These are phyloP conservation scores for Suhomyces bolitotheri DNA, from an alignment of 1,139 yeast genomes.

Conservation along the genomic window DNA sequence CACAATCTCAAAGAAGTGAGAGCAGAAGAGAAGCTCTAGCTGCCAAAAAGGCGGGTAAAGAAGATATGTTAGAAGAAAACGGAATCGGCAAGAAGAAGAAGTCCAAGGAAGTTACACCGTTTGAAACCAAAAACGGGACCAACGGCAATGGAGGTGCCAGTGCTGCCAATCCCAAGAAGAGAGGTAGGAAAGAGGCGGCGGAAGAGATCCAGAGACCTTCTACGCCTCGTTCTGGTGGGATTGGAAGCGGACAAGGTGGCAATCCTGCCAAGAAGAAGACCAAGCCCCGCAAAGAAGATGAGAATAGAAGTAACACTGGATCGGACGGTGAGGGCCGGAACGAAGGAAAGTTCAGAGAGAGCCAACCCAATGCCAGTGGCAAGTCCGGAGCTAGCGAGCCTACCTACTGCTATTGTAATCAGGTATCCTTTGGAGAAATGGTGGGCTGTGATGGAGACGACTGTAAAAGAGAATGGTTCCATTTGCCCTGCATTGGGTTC, in stretches of 20 bases:
- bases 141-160: conserved; percentile 4
- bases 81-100: conserved; percentile 31
- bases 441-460: conserved; percentile 96
- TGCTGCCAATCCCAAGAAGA: conserved; percentile 18
- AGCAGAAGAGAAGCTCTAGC: conserved; percentile 90
- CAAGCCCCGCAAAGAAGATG: conserved; percentile 34
- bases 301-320: conserved; percentile 10
- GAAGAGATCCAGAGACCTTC: conserved; percentile 11
- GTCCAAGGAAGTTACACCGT: conserved; percentile 23
- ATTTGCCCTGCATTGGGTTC: conserved; percentile 91
- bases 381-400: conserved; percentile 53
- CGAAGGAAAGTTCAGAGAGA: conserved; percentile 8
- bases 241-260: conserved; percentile 7
- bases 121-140: conserved; percentile 10
- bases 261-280: conserved; percentile 26
- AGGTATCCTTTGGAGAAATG: conserved; percentile 97
- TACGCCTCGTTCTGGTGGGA: conserved; percentile 9
- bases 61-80: conserved; percentile 36
- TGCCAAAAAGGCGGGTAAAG: conserved; percentile 65
- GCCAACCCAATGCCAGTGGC: conserved; percentile 4
- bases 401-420: conserved; percentile 92
- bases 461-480: conserved; percentile 96
- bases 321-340: conserved; percentile 10
- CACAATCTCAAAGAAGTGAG: conserved; percentile 75
- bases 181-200: conserved; percentile 21